phyloP scores from a whole-genome alignment of 768 basidiomycete species.

The Kwoniella sp. region DNA sequence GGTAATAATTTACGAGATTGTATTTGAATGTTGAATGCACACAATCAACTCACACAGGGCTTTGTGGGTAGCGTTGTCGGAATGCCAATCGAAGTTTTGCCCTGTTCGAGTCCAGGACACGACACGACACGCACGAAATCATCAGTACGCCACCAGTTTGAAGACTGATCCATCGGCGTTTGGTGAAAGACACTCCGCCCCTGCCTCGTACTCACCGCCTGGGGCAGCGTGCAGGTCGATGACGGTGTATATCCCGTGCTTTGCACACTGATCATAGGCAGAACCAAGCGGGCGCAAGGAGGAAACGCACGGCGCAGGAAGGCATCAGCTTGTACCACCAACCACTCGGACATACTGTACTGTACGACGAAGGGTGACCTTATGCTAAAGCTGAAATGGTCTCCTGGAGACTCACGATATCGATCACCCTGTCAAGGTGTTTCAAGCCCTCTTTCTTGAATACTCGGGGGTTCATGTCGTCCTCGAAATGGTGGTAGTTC shows the following conservation, averaged over 20 bases:
- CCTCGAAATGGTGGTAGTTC: slow-evolving; percentile 57
- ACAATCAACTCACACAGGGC: slow-evolving; percentile 36
- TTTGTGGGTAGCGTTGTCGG: slow-evolving; percentile 59
- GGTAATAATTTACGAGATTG: no score
- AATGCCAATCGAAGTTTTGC: slow-evolving; percentile 70
- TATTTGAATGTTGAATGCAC: no score
- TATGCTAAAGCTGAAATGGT: no score
- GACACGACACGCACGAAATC: neutral
- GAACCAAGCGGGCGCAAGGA: no score
- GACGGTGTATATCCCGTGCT: slow-evolving; percentile 73
- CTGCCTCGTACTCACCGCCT: slow-evolving; percentile 44
- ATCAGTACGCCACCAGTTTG: neutral
- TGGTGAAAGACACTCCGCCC: no score
- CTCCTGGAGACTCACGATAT: slow-evolving; percentile 55
- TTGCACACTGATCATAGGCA: slow-evolving; percentile 61
- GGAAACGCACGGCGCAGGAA: no score
- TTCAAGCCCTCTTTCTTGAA: slow-evolving; percentile 75
- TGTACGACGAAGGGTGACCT: no score
- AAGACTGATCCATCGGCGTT: neutral
- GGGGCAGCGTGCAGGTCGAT: slow-evolving; percentile 73
- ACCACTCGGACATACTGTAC: no score
- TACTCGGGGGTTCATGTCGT: slow-evolving; percentile 78
- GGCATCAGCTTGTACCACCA: slow-evolving; percentile 69
- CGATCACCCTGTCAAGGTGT: slow-evolving; percentile 79
- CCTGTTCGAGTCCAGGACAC: slow-evolving; percentile 20